Conservation (phyloP, 2,329 filamentous ascomycete species). For the Fusarium coicis region DNA sequence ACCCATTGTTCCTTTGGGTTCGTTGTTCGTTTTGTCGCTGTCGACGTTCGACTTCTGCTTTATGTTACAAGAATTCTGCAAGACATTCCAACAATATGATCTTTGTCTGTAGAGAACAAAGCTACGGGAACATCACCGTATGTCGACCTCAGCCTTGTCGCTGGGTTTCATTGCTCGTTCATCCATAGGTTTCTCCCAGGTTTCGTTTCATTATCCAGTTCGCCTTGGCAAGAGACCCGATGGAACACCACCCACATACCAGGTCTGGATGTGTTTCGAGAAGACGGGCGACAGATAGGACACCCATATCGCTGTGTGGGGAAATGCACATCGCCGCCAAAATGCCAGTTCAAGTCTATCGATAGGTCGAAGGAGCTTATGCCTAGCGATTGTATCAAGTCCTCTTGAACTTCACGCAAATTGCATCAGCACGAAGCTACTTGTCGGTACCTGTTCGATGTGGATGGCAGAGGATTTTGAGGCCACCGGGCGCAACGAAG, state of each 20-base stretch:
- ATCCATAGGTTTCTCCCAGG: neutral
- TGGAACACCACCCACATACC: neutral
- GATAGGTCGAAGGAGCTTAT: neutral
- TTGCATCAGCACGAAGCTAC: neutral
- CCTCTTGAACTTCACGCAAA: neutral
- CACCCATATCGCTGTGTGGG: neutral
- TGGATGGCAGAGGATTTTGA: neutral
- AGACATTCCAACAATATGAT: neutral
- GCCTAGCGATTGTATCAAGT: neutral
- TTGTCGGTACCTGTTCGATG: neutral
- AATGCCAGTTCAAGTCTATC: neutral
- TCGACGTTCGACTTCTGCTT: neutral
- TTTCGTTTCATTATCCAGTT: neutral
- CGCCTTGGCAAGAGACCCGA: neutral
- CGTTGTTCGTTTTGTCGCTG: neutral
- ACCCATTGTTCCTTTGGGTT: constrained; percentile 2
- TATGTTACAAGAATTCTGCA: neutral
- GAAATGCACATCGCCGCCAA: neutral
- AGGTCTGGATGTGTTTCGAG: neutral
- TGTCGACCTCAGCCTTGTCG: neutral
- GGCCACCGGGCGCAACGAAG: neutral
- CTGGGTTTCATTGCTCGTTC: neutral
- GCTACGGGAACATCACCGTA: neutral
- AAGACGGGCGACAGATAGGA: neutral
- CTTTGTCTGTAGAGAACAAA: constrained; percentile 6